Base-by-base conservation (phyloP, 345 rosid species). In the Eucalyptus melliodora region DNA sequence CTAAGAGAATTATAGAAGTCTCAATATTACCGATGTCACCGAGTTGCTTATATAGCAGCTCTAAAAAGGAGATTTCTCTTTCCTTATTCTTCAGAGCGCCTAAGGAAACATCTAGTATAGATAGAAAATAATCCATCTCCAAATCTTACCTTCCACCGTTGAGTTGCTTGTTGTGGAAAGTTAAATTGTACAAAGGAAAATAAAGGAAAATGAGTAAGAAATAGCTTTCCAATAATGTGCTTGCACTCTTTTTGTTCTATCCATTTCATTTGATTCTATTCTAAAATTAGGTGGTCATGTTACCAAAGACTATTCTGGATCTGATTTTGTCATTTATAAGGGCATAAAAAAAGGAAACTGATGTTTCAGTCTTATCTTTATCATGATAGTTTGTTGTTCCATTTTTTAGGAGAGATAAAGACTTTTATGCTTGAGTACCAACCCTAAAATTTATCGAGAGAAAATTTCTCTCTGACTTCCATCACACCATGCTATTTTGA, bases 401-500 rank as follows among this genome's bases (percentile, higher is more conserved):
- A 12, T 60, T 60, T 60, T 60, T 27, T 27, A 60, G 31, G 69
- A 60, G 69, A 27, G 69, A 27, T 30, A 27, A 27, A 11, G 67
- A 60, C 69, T 6, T 0, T 12, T 60, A 11, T 12, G 17, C 37
- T 30, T 16, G 16, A 6, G 16, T 31, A 65, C 37, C 37, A 62
- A 1, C 8, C 17, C 17, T 62, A 62, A n/a, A 62, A 62, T 62
- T 62, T 65, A n/a, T 16, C 5, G 2, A n/a, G 16, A n/a, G 19
- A 15, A 65, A 30, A 16, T n/a, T 31, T 65, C 10, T n/a, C 19
- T 4, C 0, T 14, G 6, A 16, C 10, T n/a, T 30, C 37, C 37
- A 4, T 65, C 37, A 30, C 0, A 3, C 19, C 3, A 0, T 60
- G 77, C 9, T 65, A n/a, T 65, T 65, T 0, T 65, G 17, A 65